Percentiles rank a stretch among this genome's conserved stretches.
Evolutionary conservation across 2,329 filamentous ascomycete species (phyloP).

Genomic region (Xylariaceae sp.): DNA sequence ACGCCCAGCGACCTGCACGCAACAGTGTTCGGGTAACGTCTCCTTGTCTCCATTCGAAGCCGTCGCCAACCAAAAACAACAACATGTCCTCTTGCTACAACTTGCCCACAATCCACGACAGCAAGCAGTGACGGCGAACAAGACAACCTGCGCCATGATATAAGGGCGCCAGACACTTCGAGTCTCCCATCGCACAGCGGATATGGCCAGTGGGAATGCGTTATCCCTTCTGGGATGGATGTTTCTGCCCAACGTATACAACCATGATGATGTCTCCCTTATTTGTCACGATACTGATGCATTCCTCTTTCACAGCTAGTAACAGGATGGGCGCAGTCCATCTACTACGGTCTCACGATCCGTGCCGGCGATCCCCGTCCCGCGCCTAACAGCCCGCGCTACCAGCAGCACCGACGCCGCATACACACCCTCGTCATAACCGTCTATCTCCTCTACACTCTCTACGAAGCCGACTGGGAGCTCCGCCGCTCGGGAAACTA

Average conservation of each 20-base stretch:
- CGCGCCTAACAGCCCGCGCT: conserved; percentile 65
- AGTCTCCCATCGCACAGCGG: background rate
- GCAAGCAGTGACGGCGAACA: background rate
- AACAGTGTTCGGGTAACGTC: background rate
- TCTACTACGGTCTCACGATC: conserved; percentile 86
- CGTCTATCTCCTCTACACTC: conserved; percentile 83
- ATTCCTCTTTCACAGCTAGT: conserved; percentile 56
- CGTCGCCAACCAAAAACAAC: background rate
- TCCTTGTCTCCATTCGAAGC: background rate
- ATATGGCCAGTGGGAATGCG: conserved; percentile 43
- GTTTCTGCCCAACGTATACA: conserved; percentile 52
- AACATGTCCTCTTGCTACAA: background rate
- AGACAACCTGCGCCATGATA: conserved; percentile 15
- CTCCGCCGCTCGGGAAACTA: conserved; percentile 68
- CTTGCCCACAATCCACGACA: background rate
- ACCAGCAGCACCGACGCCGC: conserved; percentile 70
- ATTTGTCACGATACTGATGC: background rate
- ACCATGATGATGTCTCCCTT: background rate
- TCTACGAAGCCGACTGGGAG: conserved; percentile 87
- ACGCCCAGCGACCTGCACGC: background rate
- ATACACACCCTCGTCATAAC: conserved; percentile 83
- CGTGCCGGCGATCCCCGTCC: conserved; percentile 84
- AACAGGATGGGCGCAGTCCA: conserved; percentile 71
- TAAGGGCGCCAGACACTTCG: conserved; percentile 2
- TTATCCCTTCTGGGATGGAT: conserved; percentile 56